Conservation (phyloP, 23 red algal species). For the Rhodosorus marinus region DNA sequence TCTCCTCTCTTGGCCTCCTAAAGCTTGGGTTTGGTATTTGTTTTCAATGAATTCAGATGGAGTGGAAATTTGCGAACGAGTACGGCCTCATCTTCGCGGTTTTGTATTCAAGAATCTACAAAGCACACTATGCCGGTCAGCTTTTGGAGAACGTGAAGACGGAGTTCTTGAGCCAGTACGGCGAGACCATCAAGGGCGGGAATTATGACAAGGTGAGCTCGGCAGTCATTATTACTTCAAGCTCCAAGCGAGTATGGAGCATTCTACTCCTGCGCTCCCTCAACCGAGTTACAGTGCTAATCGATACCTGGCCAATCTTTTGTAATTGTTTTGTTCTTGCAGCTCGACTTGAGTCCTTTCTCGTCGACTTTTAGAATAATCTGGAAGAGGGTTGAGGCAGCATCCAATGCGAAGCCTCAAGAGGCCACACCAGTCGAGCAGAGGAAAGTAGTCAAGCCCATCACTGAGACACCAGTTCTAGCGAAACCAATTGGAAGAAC, state of each 20-base stretch:
- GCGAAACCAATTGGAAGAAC: too few species aligned
- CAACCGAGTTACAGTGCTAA: too few species aligned
- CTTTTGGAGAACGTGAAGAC: conserved; percentile 32
- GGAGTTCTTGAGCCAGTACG: conserved; percentile 18
- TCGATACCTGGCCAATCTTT: too few species aligned
- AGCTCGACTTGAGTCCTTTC: too few species aligned
- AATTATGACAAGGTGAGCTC: neutral
- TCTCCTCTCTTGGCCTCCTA: too few species aligned
- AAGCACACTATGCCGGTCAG: conserved; percentile 23
- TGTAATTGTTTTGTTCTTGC: too few species aligned
- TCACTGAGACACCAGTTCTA: too few species aligned
- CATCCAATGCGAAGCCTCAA: too few species aligned
- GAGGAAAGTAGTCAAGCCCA: too few species aligned
- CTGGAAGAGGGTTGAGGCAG: too few species aligned
- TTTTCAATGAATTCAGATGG: conserved; percentile 4
- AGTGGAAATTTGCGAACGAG: conserved; percentile 41
- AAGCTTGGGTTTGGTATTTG: neutral
- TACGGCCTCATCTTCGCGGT: conserved; percentile 48
- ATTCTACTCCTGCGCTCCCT: neutral
- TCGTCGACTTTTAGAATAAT: too few species aligned
- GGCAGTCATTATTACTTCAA: conserved; percentile 7
- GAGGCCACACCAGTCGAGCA: too few species aligned
- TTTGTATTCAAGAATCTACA: conserved; percentile 20
- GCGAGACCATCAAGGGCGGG: neutral
- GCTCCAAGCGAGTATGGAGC: neutral